A percentile compares a stretch with the other conserved stretches of the same genome.
phyloP scores from a whole-genome alignment of 192 early-diverging fungal genomes.

The Phycomyces nitens region DNA sequence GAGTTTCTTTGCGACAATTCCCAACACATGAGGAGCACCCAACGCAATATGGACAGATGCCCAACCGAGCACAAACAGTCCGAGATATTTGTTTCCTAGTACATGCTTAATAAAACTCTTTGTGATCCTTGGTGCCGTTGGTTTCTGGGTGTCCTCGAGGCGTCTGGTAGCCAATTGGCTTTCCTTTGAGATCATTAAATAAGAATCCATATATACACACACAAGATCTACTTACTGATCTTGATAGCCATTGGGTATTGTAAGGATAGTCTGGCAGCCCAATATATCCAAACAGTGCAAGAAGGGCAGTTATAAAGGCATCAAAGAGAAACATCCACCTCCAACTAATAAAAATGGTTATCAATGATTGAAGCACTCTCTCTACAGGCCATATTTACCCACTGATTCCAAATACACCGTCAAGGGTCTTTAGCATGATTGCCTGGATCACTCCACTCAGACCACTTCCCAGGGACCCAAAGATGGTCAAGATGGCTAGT shows the following conservation, averaged over 20 bases:
- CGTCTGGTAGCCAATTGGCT: slow-evolving; percentile 8
- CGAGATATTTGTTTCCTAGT: slow-evolving; percentile 21
- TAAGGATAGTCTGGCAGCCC: slow-evolving; percentile 35
- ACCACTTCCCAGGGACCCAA: slow-evolving; percentile 26
- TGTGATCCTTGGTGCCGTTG: not conserved
- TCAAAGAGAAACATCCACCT: slow-evolving; percentile 41
- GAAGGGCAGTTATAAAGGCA: slow-evolving; percentile 21
- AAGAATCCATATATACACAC: too few species aligned
- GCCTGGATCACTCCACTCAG: slow-evolving; percentile 33
- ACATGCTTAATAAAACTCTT: slow-evolving; percentile 6
- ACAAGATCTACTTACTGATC: slow-evolving; percentile 24
- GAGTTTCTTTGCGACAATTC: slow-evolving; percentile 34
- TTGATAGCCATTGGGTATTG: slow-evolving; percentile 31
- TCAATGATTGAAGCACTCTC: not conserved
- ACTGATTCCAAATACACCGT: slow-evolving; percentile 32
- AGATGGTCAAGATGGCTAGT: slow-evolving; percentile 27
- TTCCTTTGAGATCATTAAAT: not conserved
- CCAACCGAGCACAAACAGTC: slow-evolving; percentile 32
- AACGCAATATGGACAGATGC: slow-evolving; percentile 26
- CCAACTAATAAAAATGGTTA: slow-evolving; percentile 18
- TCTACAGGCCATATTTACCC: slow-evolving; percentile 32
- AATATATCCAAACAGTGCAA: slow-evolving; percentile 26
- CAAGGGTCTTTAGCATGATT: slow-evolving; percentile 25
- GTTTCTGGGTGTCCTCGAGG: not conserved
- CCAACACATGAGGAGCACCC: slow-evolving; percentile 27